Base-by-base conservation (phyloP, 2,329 filamentous ascomycete genomes). In the Fusarium albosuccineum region DNA sequence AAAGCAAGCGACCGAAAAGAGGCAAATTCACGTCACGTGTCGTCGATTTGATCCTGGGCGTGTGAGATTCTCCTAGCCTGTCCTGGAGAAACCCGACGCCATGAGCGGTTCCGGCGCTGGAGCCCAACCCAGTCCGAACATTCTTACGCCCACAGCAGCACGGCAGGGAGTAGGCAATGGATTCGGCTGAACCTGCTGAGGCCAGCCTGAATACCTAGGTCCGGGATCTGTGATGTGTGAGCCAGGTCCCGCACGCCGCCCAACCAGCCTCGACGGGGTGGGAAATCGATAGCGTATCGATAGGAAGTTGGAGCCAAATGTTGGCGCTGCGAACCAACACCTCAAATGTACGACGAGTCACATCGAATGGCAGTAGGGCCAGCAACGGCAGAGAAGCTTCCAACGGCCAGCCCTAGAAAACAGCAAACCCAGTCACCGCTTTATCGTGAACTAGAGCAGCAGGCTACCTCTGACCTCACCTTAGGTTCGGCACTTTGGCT, bases 1-100 rank as follows among this genome's bases (percentile, higher is more conserved):
- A 22, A 22, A 22, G 61, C 62, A 65, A 60, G 56, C 65, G 59
- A 57, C 53, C 57, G 54, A 60, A 60, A 66, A 53, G 57, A 70
- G 56, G 57, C 56, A 57, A 66, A 55, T 17, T 37, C 22, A 37
- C 52, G 54, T 72, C 68, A 71, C 57, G 66, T 73, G 61, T 55
- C 50, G 22, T 29, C 57, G 41, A 53, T 14, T 49, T 39, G 37
- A 27, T 52, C 16, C 51, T 50, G 29, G 39, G 22, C 26, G 22
- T 42, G 17, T 57, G 13, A 33, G 33, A 50, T 37, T 37, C 37
- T 30, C 40, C 56, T 40, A 56, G 41, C 33, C 52, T 34, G 34
- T 36, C 27, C 29, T 26, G 26, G 26, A 36, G 17, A 44, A 55
- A 48, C 45, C 26, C 41, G 30, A 66, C 62, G 62, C 62, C 57